Conservation (phyloP, 306 rosid species). For the Styphnolobium japonicum region DNA sequence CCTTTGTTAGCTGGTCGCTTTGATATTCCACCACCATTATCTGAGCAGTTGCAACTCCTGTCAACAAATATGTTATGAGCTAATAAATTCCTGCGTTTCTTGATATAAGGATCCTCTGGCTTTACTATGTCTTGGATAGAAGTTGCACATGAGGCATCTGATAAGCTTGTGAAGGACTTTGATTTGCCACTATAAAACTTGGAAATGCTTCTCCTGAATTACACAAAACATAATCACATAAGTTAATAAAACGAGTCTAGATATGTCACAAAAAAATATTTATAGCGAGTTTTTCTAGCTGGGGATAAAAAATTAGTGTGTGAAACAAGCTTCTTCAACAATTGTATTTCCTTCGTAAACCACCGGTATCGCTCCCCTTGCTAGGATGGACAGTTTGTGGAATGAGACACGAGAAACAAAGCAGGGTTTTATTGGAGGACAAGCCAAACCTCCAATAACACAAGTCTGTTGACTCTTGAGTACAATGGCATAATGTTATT, state of each 20-base stretch:
- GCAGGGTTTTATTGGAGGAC: no score
- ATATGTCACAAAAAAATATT: no score
- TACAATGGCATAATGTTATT: no score
- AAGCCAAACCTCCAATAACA: no score
- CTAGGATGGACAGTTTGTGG: no score
- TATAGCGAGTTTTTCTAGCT: no score
- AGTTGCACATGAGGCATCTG: conserved; percentile 52
- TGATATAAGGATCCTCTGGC: conserved; percentile 72
- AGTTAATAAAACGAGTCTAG: neutral
- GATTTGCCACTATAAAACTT: conserved; percentile 85
- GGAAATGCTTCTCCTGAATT: conserved; percentile 87
- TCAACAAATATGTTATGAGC: conserved; percentile 37
- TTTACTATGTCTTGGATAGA: conserved; percentile 63
- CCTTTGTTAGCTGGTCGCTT: conserved; percentile 53
- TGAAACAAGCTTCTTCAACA: no score
- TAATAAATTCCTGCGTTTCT: conserved; percentile 68
- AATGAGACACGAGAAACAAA: no score
- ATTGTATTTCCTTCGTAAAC: no score
- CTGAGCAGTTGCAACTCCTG: conserved; percentile 41
- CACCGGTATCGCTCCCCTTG: no score
- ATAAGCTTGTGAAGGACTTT: conserved; percentile 82
- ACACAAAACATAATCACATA: neutral
- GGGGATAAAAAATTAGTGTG: no score
- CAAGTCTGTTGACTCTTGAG: no score
- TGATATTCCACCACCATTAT: conserved; percentile 41